These are phyloP conservation scores for Atkinsonella texensis DNA, from an alignment of 2,329 filamentous ascomycete species.

Conservation along the genomic window DNA sequence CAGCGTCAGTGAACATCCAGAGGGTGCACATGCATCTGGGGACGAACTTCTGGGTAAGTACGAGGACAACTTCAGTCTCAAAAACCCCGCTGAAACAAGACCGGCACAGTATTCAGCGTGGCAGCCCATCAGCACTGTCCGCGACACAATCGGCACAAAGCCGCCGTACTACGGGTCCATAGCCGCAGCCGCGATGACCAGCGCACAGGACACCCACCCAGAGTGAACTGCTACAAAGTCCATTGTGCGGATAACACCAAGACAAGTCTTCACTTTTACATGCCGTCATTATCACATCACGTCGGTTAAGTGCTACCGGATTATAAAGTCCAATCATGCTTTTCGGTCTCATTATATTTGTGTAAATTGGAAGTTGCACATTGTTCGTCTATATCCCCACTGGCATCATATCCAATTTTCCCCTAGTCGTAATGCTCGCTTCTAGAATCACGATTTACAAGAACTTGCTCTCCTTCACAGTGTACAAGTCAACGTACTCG, in stretches of 20 bases:
- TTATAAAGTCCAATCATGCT: too few relatives aligned
- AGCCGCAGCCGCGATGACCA: constrained; percentile 36
- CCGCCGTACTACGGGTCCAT: constrained; percentile 53
- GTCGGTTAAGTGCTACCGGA: too few relatives aligned
- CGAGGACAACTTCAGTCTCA: too few relatives aligned
- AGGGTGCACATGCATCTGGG: constrained; percentile 54
- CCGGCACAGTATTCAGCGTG: constrained; percentile 40
- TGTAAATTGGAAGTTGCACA: too few relatives aligned
- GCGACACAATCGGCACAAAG: constrained; percentile 42
- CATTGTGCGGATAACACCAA: not conserved
- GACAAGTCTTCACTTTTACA: constrained; percentile 16
- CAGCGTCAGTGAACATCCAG: constrained; percentile 40
- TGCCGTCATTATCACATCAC: too few relatives aligned
- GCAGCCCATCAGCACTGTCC: constrained; percentile 43
- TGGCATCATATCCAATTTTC: constrained; percentile 13
- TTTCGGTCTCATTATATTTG: too few relatives aligned
- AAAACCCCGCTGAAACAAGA: not conserved
- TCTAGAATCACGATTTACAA: constrained; percentile 11
- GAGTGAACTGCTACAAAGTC: too few relatives aligned
- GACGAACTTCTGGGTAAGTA: constrained; percentile 39
- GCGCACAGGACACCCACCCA: too few relatives aligned
- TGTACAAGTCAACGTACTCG: constrained; percentile 82
- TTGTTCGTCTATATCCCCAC: constrained; percentile 30
- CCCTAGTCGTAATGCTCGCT: not conserved
- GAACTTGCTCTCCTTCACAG: constrained; percentile 51